Base-by-base conservation (phyloP, 306 rosid species). In the Acacia crassicarpa region DNA sequence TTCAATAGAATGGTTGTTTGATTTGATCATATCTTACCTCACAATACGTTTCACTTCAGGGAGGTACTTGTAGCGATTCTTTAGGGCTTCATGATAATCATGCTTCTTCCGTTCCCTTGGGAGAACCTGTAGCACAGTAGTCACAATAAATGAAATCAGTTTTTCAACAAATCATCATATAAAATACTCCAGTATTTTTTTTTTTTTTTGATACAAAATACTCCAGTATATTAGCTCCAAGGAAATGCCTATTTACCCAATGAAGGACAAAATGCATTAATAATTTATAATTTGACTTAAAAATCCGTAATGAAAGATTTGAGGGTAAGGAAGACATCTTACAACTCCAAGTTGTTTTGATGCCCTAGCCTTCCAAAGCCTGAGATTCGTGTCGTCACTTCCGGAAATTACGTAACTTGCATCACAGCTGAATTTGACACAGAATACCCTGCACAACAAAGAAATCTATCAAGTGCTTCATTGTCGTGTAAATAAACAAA, bases 331-430 rank as follows among this genome's bases (percentile, higher is more conserved):
- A 76, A 72, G 82, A 80, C 9, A 72, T 83, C 98, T 91, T 91
- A 95, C 99, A 10, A 95, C 97, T 86, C 99, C 99, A 78, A 95
- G 85, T 84, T 95, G 98, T 66, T 95, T 98, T 16, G 99, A 92
- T 83, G 98, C 99, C 80, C 88, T 95, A 70, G 99, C 97, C 90
- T 95, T 95, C 99, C 99, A 95, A 76, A 95, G 92, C 87, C 99
- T 92, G 77, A 95, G 96, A 86, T 95, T 93, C 54, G 97, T 86
- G 87, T 95, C 99, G 67, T 95, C 99, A 80, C 98, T 95, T 67
- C 99, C 99, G 2, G 99, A 95, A 83, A 95, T 91, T 67, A 95
- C 91, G 78, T 95, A 95, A 83, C 97, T 92, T 78, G 92, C 98
- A 84, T 95, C 99, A 20, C 92, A 92, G 79, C 94, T 95, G 89